A percentile compares a stretch with the other conserved stretches of the same genome.
These are phyloP conservation scores for Cotoneaster glaucophyllus DNA, from an alignment of 306 rosid species.

Conservation along the genomic window DNA sequence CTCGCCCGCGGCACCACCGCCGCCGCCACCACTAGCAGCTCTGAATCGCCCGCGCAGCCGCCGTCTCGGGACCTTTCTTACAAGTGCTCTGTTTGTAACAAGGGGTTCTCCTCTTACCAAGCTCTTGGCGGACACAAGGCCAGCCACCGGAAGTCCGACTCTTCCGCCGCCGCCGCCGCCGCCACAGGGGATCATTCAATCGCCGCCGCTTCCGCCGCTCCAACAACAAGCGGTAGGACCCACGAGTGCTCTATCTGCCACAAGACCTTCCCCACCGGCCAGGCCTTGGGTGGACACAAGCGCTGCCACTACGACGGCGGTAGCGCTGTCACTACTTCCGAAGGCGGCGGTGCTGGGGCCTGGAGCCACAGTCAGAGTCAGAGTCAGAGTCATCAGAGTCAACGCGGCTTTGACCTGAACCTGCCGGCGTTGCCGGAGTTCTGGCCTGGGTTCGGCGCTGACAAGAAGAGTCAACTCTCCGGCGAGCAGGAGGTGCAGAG, in stretches of 20 bases:
- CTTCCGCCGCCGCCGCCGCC: slow-evolving; percentile 23
- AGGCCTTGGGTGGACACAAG: slow-evolving; percentile 95
- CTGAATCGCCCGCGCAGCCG: slow-evolving; percentile 6
- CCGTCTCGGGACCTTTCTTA: slow-evolving; percentile 31
- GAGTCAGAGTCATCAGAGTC: slow-evolving; percentile 25
- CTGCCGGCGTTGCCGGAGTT: slow-evolving; percentile 74
- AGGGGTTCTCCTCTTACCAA: slow-evolving; percentile 71
- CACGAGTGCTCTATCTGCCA: slow-evolving; percentile 87
- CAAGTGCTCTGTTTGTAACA: slow-evolving; percentile 62
- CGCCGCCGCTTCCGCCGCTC: neutral
- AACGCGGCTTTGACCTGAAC: slow-evolving; percentile 67
- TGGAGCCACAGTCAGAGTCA: slow-evolving; percentile 30
- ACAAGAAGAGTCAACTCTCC: slow-evolving; percentile 19
- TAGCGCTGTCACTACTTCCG: slow-evolving; percentile 35
- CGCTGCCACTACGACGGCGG: slow-evolving; percentile 93
- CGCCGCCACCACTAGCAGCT: neutral
- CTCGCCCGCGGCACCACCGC: slow-evolving; percentile 49
- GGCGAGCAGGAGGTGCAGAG: slow-evolving; percentile 85
- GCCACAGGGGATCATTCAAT: neutral
- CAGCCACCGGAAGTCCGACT: slow-evolving; percentile 61
- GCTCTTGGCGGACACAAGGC: slow-evolving; percentile 97
- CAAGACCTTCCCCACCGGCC: slow-evolving; percentile 79
- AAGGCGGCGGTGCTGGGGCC: slow-evolving; percentile 31
- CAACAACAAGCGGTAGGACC: slow-evolving; percentile 23
- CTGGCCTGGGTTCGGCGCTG: slow-evolving; percentile 25